Evolutionary conservation across 768 basidiomycete species (phyloP).

Genomic region (Auricularia heimuer): DNA sequence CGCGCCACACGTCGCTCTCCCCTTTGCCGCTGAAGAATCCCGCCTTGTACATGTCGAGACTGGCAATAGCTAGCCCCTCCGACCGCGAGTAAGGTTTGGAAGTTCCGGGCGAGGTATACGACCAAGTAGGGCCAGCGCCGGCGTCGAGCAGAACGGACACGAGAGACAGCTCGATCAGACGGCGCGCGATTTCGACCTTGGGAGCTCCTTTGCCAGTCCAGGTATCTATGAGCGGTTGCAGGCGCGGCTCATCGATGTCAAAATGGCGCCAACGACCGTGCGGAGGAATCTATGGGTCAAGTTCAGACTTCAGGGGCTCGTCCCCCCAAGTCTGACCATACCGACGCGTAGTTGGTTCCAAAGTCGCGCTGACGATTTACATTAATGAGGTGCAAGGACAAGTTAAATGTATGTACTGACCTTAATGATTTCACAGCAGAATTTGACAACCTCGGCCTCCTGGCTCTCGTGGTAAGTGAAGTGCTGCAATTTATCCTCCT

Average conservation of each 20-base stretch:
- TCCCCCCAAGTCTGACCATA: constrained; percentile 12
- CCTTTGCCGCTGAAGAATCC: constrained; percentile 71
- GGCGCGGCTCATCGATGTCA: constrained; percentile 55
- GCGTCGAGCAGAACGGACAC: constrained; percentile 92
- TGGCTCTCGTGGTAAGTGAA: constrained; percentile 78
- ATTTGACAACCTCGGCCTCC: constrained; percentile 57
- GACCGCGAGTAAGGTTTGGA: constrained; percentile 48
- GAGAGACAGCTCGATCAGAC: constrained; percentile 80
- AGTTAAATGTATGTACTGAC: constrained; percentile 27
- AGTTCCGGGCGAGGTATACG: constrained; percentile 48
- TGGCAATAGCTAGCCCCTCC: constrained; percentile 83
- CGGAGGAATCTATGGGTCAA: constrained; percentile 59
- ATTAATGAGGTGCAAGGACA: not conserved
- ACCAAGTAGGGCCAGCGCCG: constrained; percentile 80
- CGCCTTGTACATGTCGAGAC: constrained; percentile 75
- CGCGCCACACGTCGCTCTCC: constrained; percentile 48
- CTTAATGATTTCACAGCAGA: constrained; percentile 70
- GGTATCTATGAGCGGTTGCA: constrained; percentile 45
- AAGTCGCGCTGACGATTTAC: constrained; percentile 58
- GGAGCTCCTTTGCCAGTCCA: constrained; percentile 43
- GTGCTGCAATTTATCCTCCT: constrained; percentile 65
- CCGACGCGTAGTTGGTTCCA: constrained; percentile 53
- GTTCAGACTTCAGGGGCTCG: constrained; percentile 6
- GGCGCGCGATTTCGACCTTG: constrained; percentile 44
- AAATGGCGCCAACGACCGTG: constrained; percentile 89